A percentile compares a stretch with the other conserved stretches of the same genome.
Conservation (phyloP, 2,329 filamentous ascomycete species). For the Ophidiomyces ophidiicola region DNA sequence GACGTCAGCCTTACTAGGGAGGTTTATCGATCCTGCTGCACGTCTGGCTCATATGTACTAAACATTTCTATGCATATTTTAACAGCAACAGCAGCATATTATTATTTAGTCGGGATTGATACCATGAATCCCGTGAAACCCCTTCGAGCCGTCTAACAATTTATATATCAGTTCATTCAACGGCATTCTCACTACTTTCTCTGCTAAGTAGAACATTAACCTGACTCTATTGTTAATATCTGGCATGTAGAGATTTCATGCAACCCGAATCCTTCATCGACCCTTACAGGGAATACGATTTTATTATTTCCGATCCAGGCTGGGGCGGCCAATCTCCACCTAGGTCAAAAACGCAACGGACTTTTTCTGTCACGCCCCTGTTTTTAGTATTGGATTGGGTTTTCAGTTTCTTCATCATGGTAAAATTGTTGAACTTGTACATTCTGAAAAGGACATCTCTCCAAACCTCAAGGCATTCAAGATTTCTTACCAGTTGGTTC, state of each 20-base stretch:
- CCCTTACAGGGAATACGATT: not conserved
- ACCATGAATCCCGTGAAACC: too few relatives aligned
- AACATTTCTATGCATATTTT: too few relatives aligned
- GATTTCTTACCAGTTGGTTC: not conserved
- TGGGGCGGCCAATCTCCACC: not conserved
- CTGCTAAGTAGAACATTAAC: not conserved
- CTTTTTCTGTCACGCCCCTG: not conserved
- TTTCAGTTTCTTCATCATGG: not conserved
- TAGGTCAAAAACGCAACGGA: not conserved
- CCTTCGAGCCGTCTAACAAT: too few relatives aligned
- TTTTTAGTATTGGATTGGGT: not conserved
- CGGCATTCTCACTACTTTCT: not conserved
- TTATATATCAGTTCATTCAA: too few relatives aligned
- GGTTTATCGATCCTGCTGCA: too few relatives aligned
- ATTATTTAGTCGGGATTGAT: too few relatives aligned
- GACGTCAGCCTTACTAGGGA: too few relatives aligned
- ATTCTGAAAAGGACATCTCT: slow-evolving; percentile 1
- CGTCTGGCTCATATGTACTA: too few relatives aligned
- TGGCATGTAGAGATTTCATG: not conserved
- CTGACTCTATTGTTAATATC: not conserved
- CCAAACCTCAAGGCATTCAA: not conserved
- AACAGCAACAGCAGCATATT: too few relatives aligned
- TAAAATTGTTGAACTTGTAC: not conserved
- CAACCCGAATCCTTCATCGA: not conserved
- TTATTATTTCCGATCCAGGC: not conserved